phyloP scores from a whole-genome alignment of 2,329 filamentous ascomycete species.

The Akanthomyces muscarius region DNA sequence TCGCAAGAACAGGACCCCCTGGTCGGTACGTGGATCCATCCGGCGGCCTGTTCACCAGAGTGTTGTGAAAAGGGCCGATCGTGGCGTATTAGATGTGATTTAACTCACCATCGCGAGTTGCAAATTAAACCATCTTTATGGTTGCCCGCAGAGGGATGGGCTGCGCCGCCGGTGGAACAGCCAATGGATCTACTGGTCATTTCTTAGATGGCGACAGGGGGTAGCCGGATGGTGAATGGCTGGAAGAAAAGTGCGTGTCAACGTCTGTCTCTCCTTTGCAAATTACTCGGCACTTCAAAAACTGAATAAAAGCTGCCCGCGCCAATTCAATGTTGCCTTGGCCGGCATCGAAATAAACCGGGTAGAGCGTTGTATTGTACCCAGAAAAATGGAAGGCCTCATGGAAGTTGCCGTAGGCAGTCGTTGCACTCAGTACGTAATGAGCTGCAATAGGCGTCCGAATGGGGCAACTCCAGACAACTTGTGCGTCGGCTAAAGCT shows the following conservation, averaged over 20 bases:
- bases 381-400: neutral
- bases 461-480: neutral
- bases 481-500: too few species aligned
- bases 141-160: neutral
- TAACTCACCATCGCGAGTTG: neutral
- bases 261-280: neutral
- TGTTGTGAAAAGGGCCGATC: conserved; percentile 8
- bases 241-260: neutral
- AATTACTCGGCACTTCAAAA: neutral
- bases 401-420: neutral
- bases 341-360: neutral
- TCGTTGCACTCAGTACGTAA: conserved; percentile 11
- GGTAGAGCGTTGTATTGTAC: neutral
- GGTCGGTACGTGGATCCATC: neutral
- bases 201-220: neutral
- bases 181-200: neutral
- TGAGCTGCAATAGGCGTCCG: conserved; percentile 11
- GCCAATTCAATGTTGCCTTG: neutral
- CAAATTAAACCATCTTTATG: neutral
- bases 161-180: neutral
- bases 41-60: neutral
- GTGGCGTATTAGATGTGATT: neutral
- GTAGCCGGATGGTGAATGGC: neutral
- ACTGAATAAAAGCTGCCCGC: too few species aligned
- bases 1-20: neutral